Percentiles rank a stretch among this genome's conserved stretches.
Conservation (phyloP, 2,329 filamentous ascomycete species). For the Calonectria montana region DNA sequence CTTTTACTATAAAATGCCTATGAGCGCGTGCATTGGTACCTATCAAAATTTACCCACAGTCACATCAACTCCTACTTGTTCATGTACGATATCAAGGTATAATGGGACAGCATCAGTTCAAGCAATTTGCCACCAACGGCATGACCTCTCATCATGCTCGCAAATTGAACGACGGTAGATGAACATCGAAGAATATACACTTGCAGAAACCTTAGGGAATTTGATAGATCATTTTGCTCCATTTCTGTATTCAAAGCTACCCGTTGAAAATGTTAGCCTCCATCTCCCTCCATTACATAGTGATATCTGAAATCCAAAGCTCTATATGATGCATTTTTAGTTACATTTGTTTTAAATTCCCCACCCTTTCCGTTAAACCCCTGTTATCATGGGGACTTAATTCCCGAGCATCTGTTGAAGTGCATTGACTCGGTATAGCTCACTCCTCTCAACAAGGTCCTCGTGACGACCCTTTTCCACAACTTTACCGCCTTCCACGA, state of each 20-base stretch:
- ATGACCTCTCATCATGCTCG: not conserved
- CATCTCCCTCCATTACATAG: not conserved
- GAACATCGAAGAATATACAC: not conserved
- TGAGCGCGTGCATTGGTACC: not conserved
- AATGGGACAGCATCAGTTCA: not conserved
- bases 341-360: not conserved
- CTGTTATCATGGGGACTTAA: not conserved
- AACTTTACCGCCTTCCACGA: constrained; percentile 64
- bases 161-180: not conserved
- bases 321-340: not conserved
- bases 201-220: not conserved
- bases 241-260: not conserved
- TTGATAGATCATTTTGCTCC: not conserved
- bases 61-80: not conserved
- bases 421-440: constrained; percentile 64
- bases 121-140: no score
- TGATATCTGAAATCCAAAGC: constrained; percentile 2
- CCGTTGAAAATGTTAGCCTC: not conserved
- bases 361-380: not conserved
- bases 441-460: constrained; percentile 64
- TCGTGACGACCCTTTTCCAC: constrained; percentile 65
- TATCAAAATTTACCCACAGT: not conserved
- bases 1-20: not conserved
- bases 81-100: not conserved
- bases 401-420: constrained; percentile 59